Conservation (phyloP, 2,329 filamentous ascomycete species). For the Cytospora piceicola region DNA sequence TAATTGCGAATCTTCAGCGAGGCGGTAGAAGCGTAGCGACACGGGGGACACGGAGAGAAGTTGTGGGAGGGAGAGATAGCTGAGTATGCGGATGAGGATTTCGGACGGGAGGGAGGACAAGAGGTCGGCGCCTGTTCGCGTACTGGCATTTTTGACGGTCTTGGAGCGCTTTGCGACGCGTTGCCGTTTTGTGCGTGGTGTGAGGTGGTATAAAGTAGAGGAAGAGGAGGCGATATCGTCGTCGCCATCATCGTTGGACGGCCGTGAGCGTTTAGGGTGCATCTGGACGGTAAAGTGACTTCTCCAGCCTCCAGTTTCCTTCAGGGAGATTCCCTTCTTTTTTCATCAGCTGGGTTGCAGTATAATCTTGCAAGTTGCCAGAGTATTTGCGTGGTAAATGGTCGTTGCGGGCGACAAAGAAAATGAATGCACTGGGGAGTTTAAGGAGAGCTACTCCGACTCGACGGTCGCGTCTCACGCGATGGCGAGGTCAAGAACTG, state of each 20-base stretch:
- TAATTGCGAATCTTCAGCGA: constrained; percentile 81
- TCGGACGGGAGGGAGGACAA: constrained; percentile 83
- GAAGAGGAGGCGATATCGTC: neutral
- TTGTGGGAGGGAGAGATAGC: constrained; percentile 70
- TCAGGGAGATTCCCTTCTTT: neutral
- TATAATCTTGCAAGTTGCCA: neutral
- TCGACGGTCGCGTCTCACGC: neutral
- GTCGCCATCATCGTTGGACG: constrained; percentile 6
- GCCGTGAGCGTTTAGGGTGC: constrained; percentile 21
- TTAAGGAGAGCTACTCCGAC: neutral
- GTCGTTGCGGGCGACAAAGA: neutral
- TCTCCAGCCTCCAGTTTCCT: neutral
- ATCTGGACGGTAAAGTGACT: neutral
- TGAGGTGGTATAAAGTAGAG: neutral
- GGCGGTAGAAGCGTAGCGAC: constrained; percentile 73
- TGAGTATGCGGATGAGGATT: constrained; percentile 81
- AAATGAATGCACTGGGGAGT: neutral
- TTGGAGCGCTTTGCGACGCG: neutral
- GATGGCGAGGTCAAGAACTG: neutral
- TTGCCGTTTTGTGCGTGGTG: constrained; percentile 16
- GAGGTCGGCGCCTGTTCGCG: constrained; percentile 51
- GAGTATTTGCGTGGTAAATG: neutral
- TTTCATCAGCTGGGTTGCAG: neutral
- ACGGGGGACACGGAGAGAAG: constrained; percentile 67
- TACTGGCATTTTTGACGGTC: neutral